Base-by-base conservation (phyloP, 179 eudicot genomes). In the Silene vulgaris region DNA sequence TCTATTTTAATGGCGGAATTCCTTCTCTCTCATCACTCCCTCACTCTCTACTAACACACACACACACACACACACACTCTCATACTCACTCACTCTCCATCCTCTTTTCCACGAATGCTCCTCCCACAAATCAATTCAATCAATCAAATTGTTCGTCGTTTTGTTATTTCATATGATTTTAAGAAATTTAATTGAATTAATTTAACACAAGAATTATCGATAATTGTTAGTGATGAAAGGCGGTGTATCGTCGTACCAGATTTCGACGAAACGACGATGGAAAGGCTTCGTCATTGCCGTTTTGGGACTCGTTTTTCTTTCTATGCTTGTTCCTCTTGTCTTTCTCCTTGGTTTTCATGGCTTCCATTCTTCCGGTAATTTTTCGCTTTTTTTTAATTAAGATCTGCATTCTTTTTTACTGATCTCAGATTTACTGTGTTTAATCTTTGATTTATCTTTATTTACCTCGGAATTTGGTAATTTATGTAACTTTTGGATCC, bases 321-420 rank as follows among this genome's bases (percentile, higher is more conserved):
- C 98, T 13, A 90, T 94, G 97, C 97, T 94, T 74, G 96, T 94
- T 28, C 96, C 98, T 20, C 90, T 94, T n/a, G 88, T 88, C 28
- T 92, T 92, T 73, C 86, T 94, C 66, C 97, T 94, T 57, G 97
- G 97, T 48, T 90, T 90, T 77, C 94, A 91, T 66, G 88, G 89
- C 20, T 87, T 94, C 74, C 91, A 86, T 67, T 82, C 92, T 32
- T 43, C 82, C 30, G 74, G 87, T 50, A 83, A 2, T 29, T 71
- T 82, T 54, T 12, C 19, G n/a, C 37, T 54, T 11, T 23, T 23
- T 20, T 48, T 28, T 14, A 45, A 2, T 30, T 56, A 60, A 77
- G 77, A 73, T 81, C 78, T 74, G 72, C 21, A 3, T 9, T 57
- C 8, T 8, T 50, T 56, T 73, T 45, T 71, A 29, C 29, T 43